Conservation (phyloP, 106 monocot species). For the Acanthochlamys bracteata region DNA sequence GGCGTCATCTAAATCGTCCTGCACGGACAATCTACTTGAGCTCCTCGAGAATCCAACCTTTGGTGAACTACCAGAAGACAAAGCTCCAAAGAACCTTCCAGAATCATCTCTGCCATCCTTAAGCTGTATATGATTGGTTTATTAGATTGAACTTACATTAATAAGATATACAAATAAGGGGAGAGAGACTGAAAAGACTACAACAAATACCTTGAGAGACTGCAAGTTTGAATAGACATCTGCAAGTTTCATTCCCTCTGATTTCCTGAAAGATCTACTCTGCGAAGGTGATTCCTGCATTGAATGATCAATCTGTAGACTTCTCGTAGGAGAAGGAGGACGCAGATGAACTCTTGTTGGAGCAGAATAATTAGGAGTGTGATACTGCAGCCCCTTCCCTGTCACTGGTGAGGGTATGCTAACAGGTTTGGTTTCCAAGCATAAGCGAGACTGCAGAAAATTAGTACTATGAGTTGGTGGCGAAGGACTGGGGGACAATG, state of each 20-base stretch:
- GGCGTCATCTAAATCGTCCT: conserved; percentile 80
- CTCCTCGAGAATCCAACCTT: conserved; percentile 63
- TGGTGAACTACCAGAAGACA: conserved; percentile 67
- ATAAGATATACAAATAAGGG: neutral
- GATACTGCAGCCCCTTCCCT: conserved; percentile 23
- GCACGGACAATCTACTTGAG: conserved; percentile 69
- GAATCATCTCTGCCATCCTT: conserved; percentile 84
- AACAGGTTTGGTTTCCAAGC: conserved; percentile 58
- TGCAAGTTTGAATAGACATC: conserved; percentile 39
- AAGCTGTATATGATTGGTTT: conserved; percentile 15
- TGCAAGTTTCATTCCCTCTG: conserved; percentile 41
- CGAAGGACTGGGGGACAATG: conserved; percentile 67
- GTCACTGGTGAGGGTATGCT: conserved; percentile 45
- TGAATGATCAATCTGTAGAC: conserved; percentile 22
- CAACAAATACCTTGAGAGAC: conserved; percentile 49
- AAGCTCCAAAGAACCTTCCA: conserved; percentile 66
- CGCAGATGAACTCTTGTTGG: conserved; percentile 55
- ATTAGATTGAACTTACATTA: neutral
- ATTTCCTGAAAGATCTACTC: conserved; percentile 42
- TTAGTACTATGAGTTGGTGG: conserved; percentile 46
- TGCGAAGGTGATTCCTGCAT: conserved; percentile 50
- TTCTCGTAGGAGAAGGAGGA: conserved; percentile 58
- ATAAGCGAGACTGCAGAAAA: conserved; percentile 35
- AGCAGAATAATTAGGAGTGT: conserved; percentile 48
- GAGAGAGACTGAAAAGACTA: neutral